phyloP scores from a whole-genome alignment of 805 yeast genomes.

The Kodamaea laetipori region DNA sequence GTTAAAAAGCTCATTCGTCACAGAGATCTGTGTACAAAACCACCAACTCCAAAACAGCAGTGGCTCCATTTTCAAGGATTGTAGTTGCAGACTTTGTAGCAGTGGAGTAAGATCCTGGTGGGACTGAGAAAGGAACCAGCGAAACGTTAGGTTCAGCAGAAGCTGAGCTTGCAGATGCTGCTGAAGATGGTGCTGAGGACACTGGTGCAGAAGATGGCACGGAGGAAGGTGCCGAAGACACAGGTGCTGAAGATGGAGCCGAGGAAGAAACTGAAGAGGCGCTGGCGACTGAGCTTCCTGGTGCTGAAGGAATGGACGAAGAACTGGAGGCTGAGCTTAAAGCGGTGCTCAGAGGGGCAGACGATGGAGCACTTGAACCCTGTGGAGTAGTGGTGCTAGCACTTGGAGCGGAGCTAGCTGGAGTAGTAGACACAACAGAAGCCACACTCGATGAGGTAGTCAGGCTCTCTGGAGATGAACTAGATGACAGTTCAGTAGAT shows the following conservation, averaged over 20 bases:
- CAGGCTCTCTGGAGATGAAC: no score
- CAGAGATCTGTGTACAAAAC: slow-evolving; percentile 15
- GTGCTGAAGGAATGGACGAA: no score
- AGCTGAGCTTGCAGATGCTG: slow-evolving; percentile 6
- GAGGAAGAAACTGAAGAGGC: neutral
- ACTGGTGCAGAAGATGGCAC: neutral
- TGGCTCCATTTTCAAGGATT: slow-evolving; percentile 9
- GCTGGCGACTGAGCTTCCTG: no score
- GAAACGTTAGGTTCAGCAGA: slow-evolving; percentile 6
- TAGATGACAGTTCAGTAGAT: neutral
- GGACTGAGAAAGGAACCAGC: slow-evolving; percentile 6
- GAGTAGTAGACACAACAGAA: no score
- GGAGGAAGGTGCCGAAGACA: neutral
- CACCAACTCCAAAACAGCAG: slow-evolving; percentile 14
- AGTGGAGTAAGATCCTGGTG: slow-evolving; percentile 12
- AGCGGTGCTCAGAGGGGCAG: neutral
- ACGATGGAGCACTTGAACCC: slow-evolving; percentile 8
- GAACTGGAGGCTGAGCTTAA: neutral
- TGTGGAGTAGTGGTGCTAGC: slow-evolving; percentile 11
- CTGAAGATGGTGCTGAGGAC: no score
- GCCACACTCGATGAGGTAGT: no score
- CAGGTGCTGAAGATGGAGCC: neutral
- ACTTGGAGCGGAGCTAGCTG: slow-evolving; percentile 5
- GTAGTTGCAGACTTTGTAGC: slow-evolving; percentile 14
- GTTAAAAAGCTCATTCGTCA: slow-evolving; percentile 1